Conservation (phyloP, 345 rosid genomes). For the Ceriops tagal region DNA sequence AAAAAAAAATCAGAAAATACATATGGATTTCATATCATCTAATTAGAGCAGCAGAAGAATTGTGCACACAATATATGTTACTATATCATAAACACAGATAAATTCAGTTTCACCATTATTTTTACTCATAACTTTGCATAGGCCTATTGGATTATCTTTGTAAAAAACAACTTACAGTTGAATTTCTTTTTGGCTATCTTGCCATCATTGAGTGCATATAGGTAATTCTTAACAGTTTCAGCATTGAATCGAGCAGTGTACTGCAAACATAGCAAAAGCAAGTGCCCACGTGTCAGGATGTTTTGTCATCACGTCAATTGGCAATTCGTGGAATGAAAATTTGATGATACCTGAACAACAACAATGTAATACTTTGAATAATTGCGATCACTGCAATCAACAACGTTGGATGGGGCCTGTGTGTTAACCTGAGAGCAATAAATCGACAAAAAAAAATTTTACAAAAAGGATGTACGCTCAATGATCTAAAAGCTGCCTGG, state of each 20-base stretch:
- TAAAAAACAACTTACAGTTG: constrained; percentile 55
- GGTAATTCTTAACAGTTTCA: constrained; percentile 64
- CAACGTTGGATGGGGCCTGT: constrained; percentile 57
- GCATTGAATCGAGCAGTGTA: constrained; percentile 81
- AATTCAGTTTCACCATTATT: neutral
- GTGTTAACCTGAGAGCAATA: constrained; percentile 64
- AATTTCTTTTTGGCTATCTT: constrained; percentile 79
- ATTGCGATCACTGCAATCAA: constrained; percentile 71
- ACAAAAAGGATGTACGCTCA: no score
- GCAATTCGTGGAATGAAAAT: constrained; percentile 5
- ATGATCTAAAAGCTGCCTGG: no score
- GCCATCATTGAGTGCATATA: constrained; percentile 62
- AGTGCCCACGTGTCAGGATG: constrained; percentile 8
- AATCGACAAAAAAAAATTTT: neutral
- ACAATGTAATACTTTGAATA: constrained; percentile 78
- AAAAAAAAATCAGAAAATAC: no score
- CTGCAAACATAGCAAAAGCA: constrained; percentile 37
- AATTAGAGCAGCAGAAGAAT: no score
- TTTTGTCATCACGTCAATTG: neutral
- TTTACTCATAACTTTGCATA: no score
- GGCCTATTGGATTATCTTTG: neutral
- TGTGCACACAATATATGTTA: no score
- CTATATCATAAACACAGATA: neutral
- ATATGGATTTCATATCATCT: no score
- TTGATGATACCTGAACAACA: constrained; percentile 67